Base-by-base conservation (phyloP, 495 filamentous ascomycete species). In the Corynascus novoguineensis region DNA sequence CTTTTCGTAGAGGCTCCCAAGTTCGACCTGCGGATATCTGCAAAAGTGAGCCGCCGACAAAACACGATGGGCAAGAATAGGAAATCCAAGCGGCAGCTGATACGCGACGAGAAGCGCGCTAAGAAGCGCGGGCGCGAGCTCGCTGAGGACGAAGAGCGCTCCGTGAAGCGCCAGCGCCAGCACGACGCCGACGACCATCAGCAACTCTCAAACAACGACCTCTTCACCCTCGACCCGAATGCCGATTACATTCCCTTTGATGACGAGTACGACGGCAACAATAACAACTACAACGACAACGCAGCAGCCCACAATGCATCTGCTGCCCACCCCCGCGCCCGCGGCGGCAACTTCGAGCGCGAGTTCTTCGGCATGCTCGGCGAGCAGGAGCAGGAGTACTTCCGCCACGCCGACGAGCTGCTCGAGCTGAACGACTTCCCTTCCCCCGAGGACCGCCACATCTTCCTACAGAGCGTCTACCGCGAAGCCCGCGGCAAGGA, bases 381-480 rank as follows among this genome's bases (percentile, higher is more conserved):
- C 64, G 83, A 90, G 55, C 79, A 92, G 57, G 95, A 98, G 72
- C 87, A 92, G 61, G 91, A 96, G 68, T 96, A 96, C 75, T 98
- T 97, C 71, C 87, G 86, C 60, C 81, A 81, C 37, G 92, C 90
- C 56, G 89, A 90, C 72, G 85, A 95, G 63, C 76, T 95, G 71
- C 83, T 98, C 38, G 92, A 96, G 70, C 68, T 86, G 55, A 91
- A 97, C 72, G 82, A 88, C 64, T 97, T 97, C 71, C 78, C 75
- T 24, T 83, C 84, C 35, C 72, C 78, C 57, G 89, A 96, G 64
- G 90, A 96, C 63, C 82, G 87, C 53, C 68, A 76, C 31, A 66
- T 95, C 50, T 97, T 97, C 68, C 73, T 98, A 15, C 80, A 83
- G 15, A 96, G 86, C 70, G 86, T 97, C 44, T 96, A 87, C 70